Evolutionary conservation across 352 stramenopile species (phyloP), one percentile per base, ranked within the genome.

Genomic region (Hyaloperonospora brassicae): DNA sequence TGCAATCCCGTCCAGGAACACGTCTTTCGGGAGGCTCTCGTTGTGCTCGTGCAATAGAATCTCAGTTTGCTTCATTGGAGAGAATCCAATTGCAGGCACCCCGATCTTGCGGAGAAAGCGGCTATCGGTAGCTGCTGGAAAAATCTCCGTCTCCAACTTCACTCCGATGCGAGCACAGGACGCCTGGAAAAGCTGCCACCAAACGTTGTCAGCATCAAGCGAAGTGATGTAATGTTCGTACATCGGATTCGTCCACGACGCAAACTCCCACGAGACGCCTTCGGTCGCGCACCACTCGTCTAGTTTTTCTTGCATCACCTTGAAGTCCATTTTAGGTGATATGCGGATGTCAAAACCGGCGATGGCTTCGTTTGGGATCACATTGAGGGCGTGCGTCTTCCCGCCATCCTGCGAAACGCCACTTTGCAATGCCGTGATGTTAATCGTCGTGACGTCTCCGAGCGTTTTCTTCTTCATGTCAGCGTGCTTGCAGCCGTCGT

Each of bases 1-100:
- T 49, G 79, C 74, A 60, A 98, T 95, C 23, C 95, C 95, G 43
- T 97, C 72, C 21, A 97, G 54, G 62, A 97, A 98, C 4, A 82
- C 87, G 43, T 82, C 73, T 64, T 97, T 88, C 59, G 96, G 79
- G 24, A 98, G 64, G 52, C 89, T 95, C 69, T 98, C 94, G 67
- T 98, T 97, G 79, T 98, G 91, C 70, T 98, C 95, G 62, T 98
- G 95, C 38, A 98, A 71, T 39, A 98, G 63, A 30, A 98, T 93
- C 50, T 95, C 79, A 0, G 87, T 97, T 52, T 96, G 86, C 48
- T 85, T 79, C 89, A 98, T 98, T 7, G 95, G 93, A 13, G 86
- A 97, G 56, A 91, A 98, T n/a, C 93, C 95, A n/a, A 63, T 67
- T 7, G 55, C 59, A 9, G 56, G 54, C 9, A 67, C 50, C 3